These are phyloP conservation scores for Cyclotella atomus DNA, from an alignment of 108 stramenopile species.

Conservation along the genomic window DNA sequence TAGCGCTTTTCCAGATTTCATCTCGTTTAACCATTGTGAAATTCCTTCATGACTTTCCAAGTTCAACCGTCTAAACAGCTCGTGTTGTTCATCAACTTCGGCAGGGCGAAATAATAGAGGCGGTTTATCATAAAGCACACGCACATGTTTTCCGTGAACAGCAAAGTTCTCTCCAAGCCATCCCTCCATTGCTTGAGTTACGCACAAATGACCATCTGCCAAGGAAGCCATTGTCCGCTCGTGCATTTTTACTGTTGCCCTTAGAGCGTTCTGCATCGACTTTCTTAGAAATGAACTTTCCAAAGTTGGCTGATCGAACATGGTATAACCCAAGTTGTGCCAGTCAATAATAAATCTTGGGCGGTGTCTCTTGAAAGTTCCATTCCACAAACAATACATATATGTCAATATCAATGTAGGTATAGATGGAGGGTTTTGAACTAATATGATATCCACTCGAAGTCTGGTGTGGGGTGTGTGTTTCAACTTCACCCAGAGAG, in stretches of 20 bases:
- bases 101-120: slow-evolving; percentile 84
- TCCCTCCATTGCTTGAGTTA: slow-evolving; percentile 87
- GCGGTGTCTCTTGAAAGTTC: slow-evolving; percentile 31
- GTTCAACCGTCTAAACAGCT: slow-evolving; percentile 58
- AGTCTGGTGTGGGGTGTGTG: slow-evolving; percentile 24
- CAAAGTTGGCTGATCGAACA: slow-evolving; percentile 62
- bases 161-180: slow-evolving; percentile 83
- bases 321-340: slow-evolving; percentile 98
- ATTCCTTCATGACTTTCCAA: slow-evolving; percentile 18
- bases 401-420: slow-evolving; percentile 81
- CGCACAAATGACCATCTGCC: slow-evolving; percentile 90
- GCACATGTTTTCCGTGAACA: slow-evolving; percentile 33
- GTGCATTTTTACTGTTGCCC: slow-evolving; percentile 56
- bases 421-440: slow-evolving; percentile 98
- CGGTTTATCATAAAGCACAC: slow-evolving; percentile 92
- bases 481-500: slow-evolving; percentile 55
- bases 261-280: slow-evolving; percentile 23
- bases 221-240: slow-evolving; percentile 78
- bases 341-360: slow-evolving; percentile 92
- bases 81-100: slow-evolving; percentile 69
- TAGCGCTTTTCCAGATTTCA: slow-evolving; percentile 36
- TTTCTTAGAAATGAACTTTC: not conserved
- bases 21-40: not conserved
- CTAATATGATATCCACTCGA: slow-evolving; percentile 77
- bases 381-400: slow-evolving; percentile 52